Conservation (phyloP, 345 rosid genomes). For the Salix caprea region DNA sequence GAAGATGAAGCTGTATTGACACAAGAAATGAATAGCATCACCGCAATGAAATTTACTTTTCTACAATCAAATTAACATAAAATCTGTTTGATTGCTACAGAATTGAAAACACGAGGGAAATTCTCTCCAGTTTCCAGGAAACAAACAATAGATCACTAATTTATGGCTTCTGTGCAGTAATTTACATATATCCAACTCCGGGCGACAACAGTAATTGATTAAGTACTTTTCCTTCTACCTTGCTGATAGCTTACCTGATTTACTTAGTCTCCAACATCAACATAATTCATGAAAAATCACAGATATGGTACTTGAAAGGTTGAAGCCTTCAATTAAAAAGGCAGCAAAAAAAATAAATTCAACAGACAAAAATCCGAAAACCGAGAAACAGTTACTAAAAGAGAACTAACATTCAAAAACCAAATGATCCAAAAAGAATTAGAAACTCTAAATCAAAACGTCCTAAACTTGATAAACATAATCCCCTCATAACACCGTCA, state of each 20-base stretch:
- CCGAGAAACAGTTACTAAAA: neutral
- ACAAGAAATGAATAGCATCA: constrained; percentile 12
- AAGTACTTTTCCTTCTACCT: neutral
- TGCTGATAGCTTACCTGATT: neutral
- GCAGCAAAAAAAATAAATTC: neutral
- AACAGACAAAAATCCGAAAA: neutral
- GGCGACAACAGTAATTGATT: neutral
- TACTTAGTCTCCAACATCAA: neutral
- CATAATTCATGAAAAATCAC: neutral
- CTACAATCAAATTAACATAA: neutral
- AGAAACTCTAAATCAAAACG: neutral
- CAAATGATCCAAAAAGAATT: neutral
- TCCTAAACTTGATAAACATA: neutral
- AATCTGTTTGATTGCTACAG: neutral
- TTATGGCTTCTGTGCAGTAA: neutral
- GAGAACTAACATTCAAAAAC: neutral
- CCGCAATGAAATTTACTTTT: neutral
- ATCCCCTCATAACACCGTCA: neutral
- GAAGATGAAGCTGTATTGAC: constrained; percentile 67
- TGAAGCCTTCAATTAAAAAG: neutral
- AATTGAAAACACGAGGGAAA: neutral
- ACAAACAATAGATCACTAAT: neutral
- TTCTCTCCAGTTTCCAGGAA: neutral
- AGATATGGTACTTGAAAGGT: neutral
- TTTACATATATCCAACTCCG: neutral